Evolutionary conservation across 441 rosid species (phyloP).

Genomic region (Pelargonium citronellum): DNA sequence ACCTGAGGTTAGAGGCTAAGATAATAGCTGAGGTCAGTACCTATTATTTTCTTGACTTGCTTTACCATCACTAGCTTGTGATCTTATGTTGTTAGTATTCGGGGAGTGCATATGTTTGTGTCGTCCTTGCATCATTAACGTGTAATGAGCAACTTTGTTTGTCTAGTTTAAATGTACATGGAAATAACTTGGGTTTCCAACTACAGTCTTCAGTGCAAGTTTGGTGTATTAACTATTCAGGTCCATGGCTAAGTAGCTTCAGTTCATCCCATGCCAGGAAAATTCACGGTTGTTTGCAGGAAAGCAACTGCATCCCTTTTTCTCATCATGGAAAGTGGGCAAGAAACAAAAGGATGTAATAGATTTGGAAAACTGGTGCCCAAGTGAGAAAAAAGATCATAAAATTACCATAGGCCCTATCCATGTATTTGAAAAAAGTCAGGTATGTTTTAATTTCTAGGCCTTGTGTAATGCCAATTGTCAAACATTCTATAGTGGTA

Average conservation of each 20-base stretch:
- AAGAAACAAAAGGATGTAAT: slow-evolving; percentile 42
- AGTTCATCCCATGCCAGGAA: slow-evolving; percentile 51
- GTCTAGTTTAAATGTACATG: neutral
- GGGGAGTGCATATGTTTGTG: neutral
- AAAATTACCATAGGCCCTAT: slow-evolving; percentile 55
- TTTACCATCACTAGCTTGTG: slow-evolving; percentile 2
- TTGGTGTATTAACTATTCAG: neutral
- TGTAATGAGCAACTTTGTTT: neutral
- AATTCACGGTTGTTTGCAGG: slow-evolving; percentile 59
- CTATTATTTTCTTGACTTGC: slow-evolving; percentile 1
- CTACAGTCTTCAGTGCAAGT: neutral
- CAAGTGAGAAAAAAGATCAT: slow-evolving; percentile 30
- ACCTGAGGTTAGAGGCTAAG: slow-evolving; percentile 75
- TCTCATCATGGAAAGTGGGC: slow-evolving; percentile 46
- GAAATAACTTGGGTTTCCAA: neutral
- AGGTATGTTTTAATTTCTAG: slow-evolving; percentile 33
- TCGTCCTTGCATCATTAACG: neutral
- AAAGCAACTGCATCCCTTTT: slow-evolving; percentile 80
- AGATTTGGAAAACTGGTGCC: slow-evolving; percentile 27
- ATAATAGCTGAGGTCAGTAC: slow-evolving; percentile 57
- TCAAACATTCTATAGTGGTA: neutral
- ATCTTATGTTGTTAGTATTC: neutral
- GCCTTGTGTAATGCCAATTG: neutral
- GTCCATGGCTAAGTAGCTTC: slow-evolving; percentile 11
- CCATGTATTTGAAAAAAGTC: slow-evolving; percentile 69